Percentiles rank a stretch among this genome's conserved stretches.
Conservation (phyloP, 164 flowering plant genomes). For the Kalanchoe fedtschenkoi region DNA sequence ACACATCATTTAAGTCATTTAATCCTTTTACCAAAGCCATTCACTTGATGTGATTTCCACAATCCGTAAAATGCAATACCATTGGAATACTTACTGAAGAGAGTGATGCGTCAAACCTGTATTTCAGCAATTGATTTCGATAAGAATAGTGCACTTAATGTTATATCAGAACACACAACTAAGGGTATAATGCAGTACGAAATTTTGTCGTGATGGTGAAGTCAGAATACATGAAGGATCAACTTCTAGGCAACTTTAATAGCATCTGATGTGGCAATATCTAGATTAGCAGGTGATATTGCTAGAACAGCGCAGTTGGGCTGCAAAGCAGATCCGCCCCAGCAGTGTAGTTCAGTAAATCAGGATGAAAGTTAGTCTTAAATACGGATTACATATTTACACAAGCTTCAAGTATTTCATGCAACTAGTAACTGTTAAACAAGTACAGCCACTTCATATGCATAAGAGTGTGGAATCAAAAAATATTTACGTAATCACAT, state of each 20-base stretch:
- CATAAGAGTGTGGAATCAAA: too few species aligned
- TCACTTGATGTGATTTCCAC: not conserved
- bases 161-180: not conserved
- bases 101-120: not conserved
- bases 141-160: too few species aligned
- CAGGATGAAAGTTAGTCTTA: not conserved
- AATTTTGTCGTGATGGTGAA: not conserved
- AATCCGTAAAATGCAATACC: not conserved
- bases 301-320: conserved; percentile 77
- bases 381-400: not conserved
- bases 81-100: not conserved
- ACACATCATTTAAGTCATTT: not conserved
- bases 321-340: conserved; percentile 23
- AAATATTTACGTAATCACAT: not conserved
- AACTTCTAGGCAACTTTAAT: conserved; percentile 92
- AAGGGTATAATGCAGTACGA: not conserved
- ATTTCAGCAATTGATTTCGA: conserved; percentile 47
- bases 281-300: conserved; percentile 90
- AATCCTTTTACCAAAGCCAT: too few species aligned
- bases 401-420: too few species aligned
- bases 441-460: too few species aligned
- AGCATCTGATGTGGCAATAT: conserved; percentile 93
- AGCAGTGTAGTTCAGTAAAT: conserved; percentile 2
- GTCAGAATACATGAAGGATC: conserved; percentile 8
- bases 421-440: not conserved